A percentile compares a stretch with the other conserved stretches of the same genome.
Conservation (phyloP, 2,329 filamentous ascomycete genomes). For the Ploettnerulaceae sp. region DNA sequence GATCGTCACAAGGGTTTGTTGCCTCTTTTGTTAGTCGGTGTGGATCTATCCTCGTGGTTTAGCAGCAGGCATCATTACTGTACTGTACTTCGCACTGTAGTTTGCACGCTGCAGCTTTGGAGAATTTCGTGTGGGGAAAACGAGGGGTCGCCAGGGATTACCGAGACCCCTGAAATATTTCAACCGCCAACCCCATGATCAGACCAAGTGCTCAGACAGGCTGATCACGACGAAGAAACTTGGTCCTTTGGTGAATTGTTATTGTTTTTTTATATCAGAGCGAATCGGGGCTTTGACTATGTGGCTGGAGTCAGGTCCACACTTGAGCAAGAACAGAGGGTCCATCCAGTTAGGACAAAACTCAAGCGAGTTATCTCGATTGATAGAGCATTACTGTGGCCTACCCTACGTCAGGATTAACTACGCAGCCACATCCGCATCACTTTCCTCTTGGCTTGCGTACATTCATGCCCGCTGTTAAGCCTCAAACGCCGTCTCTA, state of each 20-base stretch:
- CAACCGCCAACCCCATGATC: conserved; percentile 4
- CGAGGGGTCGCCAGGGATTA: background rate
- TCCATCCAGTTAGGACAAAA: background rate
- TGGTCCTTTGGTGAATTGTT: background rate
- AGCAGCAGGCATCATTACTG: background rate
- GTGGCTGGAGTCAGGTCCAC: background rate
- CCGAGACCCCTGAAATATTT: background rate
- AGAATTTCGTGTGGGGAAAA: background rate
- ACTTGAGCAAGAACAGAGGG: background rate
- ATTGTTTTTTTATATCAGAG: background rate
- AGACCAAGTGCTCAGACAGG: background rate
- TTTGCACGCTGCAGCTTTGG: background rate
- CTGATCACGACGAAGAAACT: background rate
- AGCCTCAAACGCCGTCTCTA: conserved; percentile 11
- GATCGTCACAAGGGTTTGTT: no score
- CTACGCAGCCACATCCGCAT: conserved; percentile 5
- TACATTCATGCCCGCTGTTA: conserved; percentile 5
- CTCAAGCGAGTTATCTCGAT: background rate
- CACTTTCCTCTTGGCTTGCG: background rate
- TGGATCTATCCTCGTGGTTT: background rate
- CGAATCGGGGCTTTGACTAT: background rate
- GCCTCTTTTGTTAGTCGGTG: background rate
- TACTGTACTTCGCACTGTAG: background rate
- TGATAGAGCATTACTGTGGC: background rate
- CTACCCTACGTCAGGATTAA: background rate